Evolutionary conservation across 352 stramenopile species (phyloP), one percentile per base, ranked within the genome.

Genomic region (Globisporangium cystogenes): DNA sequence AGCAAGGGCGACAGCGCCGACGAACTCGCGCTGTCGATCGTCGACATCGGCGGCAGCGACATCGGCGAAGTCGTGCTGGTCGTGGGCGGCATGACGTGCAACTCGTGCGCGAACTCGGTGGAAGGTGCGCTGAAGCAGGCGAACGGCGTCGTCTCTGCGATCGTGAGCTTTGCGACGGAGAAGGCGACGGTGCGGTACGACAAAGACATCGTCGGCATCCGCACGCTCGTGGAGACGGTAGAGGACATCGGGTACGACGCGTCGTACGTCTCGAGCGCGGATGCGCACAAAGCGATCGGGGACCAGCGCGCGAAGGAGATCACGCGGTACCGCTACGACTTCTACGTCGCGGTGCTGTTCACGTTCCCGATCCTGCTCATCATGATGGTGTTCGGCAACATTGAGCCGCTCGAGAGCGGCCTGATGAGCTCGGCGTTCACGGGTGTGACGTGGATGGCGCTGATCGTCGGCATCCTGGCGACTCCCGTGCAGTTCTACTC

Each of bases 401-500:
- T 95, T 26, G 27, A 57, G n/a, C 49, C 64, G 1, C 70, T 93
- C 55, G 50, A 79, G 29, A 49, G 66, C 10, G 64, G 58, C 6
- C 62, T 95, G 27, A 76, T 81, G 62, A 69, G 65, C 15, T 46
- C 23, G 6, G 72, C 89, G 36, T 60, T 90, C 29, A 72, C 62
- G 27, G 86, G 83, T 7, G 65, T 92, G 14, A 81, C 82, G 21
- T 93, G 77, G 77, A 88, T 91, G 67, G 63, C 79, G 12, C 55
- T 94, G 10, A 62, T 98, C 41, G 59, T 87, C 24, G 70, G 67
- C 15, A 58, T 95, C 51, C 67, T 99, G 26, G 77, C 96, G 20
- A 98, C 95, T 7, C 96, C 96, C 0, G 94, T 99, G 31, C 95
- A 99, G 67, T 98, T 99, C 65, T 86, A 90, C 55, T 89, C 85